Evolutionary conservation across 2,329 filamentous ascomycete species (phyloP).

Genomic region (Stachybotrys echinatus): DNA sequence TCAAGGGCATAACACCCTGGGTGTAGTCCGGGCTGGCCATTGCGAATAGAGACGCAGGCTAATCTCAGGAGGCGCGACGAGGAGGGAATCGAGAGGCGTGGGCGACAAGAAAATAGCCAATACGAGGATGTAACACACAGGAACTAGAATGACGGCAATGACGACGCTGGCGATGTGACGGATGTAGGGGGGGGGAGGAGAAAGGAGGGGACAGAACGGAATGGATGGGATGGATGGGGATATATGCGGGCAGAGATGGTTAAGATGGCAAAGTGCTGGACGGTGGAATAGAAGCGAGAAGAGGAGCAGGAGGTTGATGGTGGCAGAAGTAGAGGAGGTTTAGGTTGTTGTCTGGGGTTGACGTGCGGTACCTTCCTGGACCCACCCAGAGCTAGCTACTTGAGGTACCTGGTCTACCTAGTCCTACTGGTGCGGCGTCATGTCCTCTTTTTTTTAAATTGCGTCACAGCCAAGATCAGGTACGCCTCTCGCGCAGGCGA

Average conservation of each 20-base stretch:
- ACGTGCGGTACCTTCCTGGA: neutral
- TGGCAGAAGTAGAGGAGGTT: neutral
- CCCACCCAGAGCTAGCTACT: neutral
- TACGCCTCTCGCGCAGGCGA: no score
- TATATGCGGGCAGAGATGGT: neutral
- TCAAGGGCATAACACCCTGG: constrained; percentile 43
- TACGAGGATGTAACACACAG: neutral
- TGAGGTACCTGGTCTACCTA: no score
- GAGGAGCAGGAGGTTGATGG: neutral
- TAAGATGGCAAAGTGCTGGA: neutral
- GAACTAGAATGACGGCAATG: neutral
- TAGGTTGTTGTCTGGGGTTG: neutral
- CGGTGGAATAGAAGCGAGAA: neutral
- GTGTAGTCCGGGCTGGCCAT: constrained; percentile 26
- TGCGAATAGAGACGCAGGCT: constrained; percentile 2
- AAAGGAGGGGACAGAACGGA: neutral
- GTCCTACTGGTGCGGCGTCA: neutral
- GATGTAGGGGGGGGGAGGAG: neutral
- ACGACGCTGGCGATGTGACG: neutral
- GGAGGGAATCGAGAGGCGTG: neutral
- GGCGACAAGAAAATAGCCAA: neutral
- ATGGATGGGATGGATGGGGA: neutral
- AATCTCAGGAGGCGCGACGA: neutral
- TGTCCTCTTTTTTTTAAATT: neutral
- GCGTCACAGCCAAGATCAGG: no score